Evolutionary conservation across 2,329 filamentous ascomycete genomes (phyloP).

Genomic region (Penicillium glabrum): DNA sequence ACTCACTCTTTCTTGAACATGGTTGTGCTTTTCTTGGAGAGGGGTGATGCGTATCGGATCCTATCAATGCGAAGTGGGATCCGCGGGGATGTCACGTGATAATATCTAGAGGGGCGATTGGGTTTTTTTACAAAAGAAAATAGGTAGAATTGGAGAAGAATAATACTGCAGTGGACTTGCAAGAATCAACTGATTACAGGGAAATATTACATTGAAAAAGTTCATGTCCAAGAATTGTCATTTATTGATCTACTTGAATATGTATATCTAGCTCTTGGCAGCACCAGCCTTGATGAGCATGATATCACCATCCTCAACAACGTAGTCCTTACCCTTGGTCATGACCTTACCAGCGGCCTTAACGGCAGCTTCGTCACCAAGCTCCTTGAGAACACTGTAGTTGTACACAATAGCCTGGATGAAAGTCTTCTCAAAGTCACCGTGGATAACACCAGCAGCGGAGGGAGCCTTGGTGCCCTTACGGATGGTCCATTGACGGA

Average conservation of each 20-base stretch:
- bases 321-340: slow-evolving; percentile 98
- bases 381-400: slow-evolving; percentile 75
- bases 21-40: slow-evolving; percentile 32
- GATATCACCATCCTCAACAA: slow-evolving; percentile 57
- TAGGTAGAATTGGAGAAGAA: neutral
- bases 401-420: slow-evolving; percentile 97
- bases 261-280: slow-evolving; percentile 43
- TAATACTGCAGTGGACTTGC: neutral
- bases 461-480: slow-evolving; percentile 96
- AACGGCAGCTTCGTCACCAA: slow-evolving; percentile 82
- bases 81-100: slow-evolving; percentile 29
- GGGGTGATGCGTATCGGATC: slow-evolving; percentile 2
- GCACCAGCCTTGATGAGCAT: slow-evolving; percentile 76
- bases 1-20: slow-evolving; percentile 95
- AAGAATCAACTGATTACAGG: neutral
- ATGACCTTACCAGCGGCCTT: slow-evolving; percentile 95
- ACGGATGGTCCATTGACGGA: slow-evolving; percentile 96
- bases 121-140: neutral
- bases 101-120: neutral
- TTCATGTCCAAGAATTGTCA: slow-evolving; percentile 11
- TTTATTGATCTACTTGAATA: slow-evolving; percentile 10
- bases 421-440: slow-evolving; percentile 99
- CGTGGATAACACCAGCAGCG: slow-evolving; percentile 96
- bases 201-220: neutral
- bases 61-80: slow-evolving; percentile 21